Conservation (phyloP, 495 filamentous ascomycete species). For the Xylaria bambusicola region DNA sequence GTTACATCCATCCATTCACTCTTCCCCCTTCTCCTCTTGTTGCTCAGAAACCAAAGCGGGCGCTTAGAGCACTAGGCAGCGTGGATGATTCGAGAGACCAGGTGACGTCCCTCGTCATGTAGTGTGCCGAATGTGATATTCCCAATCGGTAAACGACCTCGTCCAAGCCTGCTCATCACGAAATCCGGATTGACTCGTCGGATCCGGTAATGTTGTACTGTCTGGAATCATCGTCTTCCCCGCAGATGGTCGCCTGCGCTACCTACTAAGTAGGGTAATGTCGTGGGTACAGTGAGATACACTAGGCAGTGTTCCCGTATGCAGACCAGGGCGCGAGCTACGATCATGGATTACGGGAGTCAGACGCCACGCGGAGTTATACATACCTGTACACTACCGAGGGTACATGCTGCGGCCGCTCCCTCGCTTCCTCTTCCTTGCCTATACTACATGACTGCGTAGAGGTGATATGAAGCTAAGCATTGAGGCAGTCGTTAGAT, state of each 20-base stretch:
- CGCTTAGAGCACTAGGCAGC: no score
- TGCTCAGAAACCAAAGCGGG: no score
- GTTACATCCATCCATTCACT: no score
- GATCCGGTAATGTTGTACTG: conserved; percentile 4
- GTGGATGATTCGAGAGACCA: no score
- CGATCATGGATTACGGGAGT: not conserved
- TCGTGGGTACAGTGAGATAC: no score
- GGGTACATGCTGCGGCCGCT: not conserved
- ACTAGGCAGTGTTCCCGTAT: no score
- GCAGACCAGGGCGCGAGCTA: not conserved
- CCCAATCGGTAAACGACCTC: conserved; percentile 3
- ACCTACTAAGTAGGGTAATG: no score
- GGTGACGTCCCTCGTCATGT: no score
- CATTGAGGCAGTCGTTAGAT: conserved; percentile 11
- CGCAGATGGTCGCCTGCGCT: not conserved
- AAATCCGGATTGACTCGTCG: conserved; percentile 5
- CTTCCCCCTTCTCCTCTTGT: no score
- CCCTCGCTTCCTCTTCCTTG: not conserved
- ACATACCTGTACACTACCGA: not conserved
- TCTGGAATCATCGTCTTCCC: not conserved
- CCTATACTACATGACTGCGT: not conserved
- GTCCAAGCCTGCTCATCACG: not conserved
- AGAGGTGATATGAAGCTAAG: not conserved
- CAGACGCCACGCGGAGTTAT: not conserved
- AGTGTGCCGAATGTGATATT: no score